A percentile compares a stretch with the other conserved stretches of the same genome.
These are phyloP conservation scores for Heliamphora exappendiculata DNA, from an alignment of 148 eudicot species.

Conservation along the genomic window DNA sequence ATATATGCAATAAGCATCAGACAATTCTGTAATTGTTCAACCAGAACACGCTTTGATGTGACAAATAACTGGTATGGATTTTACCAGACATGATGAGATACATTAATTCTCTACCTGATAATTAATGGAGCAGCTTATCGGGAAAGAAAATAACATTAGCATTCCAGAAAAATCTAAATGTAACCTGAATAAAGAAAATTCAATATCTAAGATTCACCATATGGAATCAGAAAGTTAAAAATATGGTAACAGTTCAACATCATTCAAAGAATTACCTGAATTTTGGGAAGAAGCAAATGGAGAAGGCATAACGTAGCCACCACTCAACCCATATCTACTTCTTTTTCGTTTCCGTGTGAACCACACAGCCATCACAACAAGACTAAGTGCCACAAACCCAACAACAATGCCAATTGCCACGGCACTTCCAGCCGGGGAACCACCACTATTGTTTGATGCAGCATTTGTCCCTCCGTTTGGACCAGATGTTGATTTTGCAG, in stretches of 20 bases:
- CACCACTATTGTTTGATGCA: constrained; percentile 7
- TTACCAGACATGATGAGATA: neutral
- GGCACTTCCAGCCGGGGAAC: constrained; percentile 16
- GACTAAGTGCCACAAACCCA: constrained; percentile 32
- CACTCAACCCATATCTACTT: constrained; percentile 34
- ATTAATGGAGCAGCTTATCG: neutral
- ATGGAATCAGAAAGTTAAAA: constrained; percentile 13
- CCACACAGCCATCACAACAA: constrained; percentile 41
- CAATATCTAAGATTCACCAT: neutral
- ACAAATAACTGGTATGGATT: neutral
- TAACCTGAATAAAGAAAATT: neutral
- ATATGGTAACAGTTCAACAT: neutral
- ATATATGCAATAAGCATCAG: neutral
- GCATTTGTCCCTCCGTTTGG: constrained; percentile 18
- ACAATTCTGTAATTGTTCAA: neutral
- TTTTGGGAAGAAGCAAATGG: constrained; percentile 59
- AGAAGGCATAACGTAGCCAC: constrained; percentile 39
- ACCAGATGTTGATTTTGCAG: constrained; percentile 31
- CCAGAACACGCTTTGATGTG: neutral
- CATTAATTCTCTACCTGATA: neutral
- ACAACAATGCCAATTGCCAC: constrained; percentile 31
- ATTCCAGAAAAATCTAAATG: neutral
- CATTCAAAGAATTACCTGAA: constrained; percentile 42
- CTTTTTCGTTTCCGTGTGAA: constrained; percentile 50
- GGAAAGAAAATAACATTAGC: neutral